A percentile compares a stretch with the other conserved stretches of the same genome.
These are phyloP conservation scores for Tylopilus rubrobrunneus DNA, from an alignment of 768 basidiomycete species.

Conservation along the genomic window DNA sequence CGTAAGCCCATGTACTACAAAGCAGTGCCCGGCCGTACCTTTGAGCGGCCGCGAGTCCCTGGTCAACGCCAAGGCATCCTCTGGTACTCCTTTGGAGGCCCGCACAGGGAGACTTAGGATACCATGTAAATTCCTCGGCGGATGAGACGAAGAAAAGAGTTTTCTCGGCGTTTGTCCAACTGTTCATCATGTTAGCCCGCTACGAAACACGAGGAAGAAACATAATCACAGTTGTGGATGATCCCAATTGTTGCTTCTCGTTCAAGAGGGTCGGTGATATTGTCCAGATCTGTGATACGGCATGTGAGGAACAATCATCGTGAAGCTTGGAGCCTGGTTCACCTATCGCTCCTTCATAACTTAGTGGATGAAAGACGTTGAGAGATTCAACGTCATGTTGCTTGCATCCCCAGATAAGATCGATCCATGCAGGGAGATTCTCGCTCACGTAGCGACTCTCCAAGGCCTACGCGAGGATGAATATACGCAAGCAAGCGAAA, in stretches of 20 bases:
- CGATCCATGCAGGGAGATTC: slow-evolving; percentile 85
- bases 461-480: slow-evolving; percentile 52
- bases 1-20: too few relatives aligned
- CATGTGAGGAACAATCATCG: not conserved
- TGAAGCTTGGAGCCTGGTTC: slow-evolving; percentile 2
- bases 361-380: slow-evolving; percentile 91
- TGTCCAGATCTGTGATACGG: slow-evolving; percentile 63
- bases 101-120: slow-evolving; percentile 69
- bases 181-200: slow-evolving; percentile 25
- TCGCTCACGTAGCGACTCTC: slow-evolving; percentile 87
- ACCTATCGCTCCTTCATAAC: slow-evolving; percentile 90
- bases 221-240: slow-evolving; percentile 82
- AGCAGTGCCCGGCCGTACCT: too few relatives aligned
- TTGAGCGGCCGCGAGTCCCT: slow-evolving; percentile 55
- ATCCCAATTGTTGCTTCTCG: slow-evolving; percentile 91
- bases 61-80: slow-evolving; percentile 69
- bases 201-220: not conserved
- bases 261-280: slow-evolving; percentile 81
- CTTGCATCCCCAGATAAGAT: slow-evolving; percentile 87
- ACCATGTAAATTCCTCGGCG: slow-evolving; percentile 68
- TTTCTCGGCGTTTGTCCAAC: slow-evolving; percentile 92
- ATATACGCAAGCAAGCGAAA: not conserved
- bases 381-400: slow-evolving; percentile 73
- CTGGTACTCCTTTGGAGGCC: slow-evolving; percentile 71
- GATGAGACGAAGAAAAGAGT: slow-evolving; percentile 76